Percentiles rank a stretch among this genome's conserved stretches.
These are phyloP conservation scores for Pythium periplocum DNA, from an alignment of 352 stramenopile species.

Conservation along the genomic window DNA sequence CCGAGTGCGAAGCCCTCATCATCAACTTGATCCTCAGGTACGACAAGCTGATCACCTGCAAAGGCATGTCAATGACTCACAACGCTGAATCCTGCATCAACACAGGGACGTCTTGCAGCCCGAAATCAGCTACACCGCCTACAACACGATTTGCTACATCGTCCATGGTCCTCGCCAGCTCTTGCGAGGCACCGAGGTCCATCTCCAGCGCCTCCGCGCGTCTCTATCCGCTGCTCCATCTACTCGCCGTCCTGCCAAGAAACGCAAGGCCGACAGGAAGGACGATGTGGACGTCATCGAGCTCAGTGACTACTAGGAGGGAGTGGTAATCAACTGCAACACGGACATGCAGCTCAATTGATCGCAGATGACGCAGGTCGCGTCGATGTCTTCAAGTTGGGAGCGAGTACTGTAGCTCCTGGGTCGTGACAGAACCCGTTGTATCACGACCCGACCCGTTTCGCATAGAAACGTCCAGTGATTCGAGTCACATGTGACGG, in stretches of 20 bases:
- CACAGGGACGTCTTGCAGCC: constrained; percentile 31
- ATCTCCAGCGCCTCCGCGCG: no score
- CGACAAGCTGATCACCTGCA: background rate
- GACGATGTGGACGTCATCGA: constrained; percentile 25
- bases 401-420: no score
- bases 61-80: no score
- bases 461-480: no score
- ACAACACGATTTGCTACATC: constrained; percentile 73
- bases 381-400: no score
- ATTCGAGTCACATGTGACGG: no score
- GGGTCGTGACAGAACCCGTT: no score
- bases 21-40: constrained; percentile 48
- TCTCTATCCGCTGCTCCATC: background rate
- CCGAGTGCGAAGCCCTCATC: constrained; percentile 40
- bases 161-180: constrained; percentile 23
- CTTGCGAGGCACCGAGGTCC: no score
- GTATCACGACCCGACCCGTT: no score
- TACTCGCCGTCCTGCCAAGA: constrained; percentile 7
- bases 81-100: constrained; percentile 2
- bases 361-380: no score
- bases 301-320: constrained; percentile 21
- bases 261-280: constrained; percentile 1
- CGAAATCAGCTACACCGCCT: constrained; percentile 74
- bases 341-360: no score
- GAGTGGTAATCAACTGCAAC: no score